These are phyloP conservation scores for Blastocrithidia nonstop DNA, from an alignment of 208 protist species.

Conservation along the genomic window DNA sequence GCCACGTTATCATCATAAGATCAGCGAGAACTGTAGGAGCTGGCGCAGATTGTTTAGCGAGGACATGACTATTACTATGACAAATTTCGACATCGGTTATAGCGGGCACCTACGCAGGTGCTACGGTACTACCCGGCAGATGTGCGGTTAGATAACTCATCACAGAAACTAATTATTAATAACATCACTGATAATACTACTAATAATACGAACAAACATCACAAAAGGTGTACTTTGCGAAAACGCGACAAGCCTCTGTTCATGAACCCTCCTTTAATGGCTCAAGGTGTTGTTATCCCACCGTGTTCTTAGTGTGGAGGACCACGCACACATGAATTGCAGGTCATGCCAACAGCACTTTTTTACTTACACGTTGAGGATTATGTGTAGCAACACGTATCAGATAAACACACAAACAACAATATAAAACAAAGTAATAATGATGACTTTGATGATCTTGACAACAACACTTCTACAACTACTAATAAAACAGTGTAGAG, in stretches of 20 bases:
- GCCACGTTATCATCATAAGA: not conserved
- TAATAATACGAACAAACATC: not conserved
- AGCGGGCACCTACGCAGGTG: conserved; percentile 49
- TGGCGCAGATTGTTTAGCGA: conserved; percentile 25
- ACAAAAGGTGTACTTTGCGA: conserved; percentile 2
- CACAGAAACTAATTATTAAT: too few species aligned
- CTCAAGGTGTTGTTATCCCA: conserved; percentile 10
- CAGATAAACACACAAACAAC: conserved; percentile 12
- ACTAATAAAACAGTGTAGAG: too few species aligned
- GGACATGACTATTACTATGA: conserved; percentile 66
- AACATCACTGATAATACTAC: not conserved
- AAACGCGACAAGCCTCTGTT: conserved; percentile 32
- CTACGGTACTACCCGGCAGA: conserved; percentile 30
- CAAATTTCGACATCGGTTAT: conserved; percentile 47
- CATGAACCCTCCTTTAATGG: conserved; percentile 53
- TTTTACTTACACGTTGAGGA: conserved; percentile 50
- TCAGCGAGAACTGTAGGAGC: conserved; percentile 32
- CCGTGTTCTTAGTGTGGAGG: conserved; percentile 43
- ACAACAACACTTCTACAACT: too few species aligned
- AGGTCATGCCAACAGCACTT: conserved; percentile 64
- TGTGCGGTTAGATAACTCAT: too few species aligned
- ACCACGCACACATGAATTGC: conserved; percentile 50
- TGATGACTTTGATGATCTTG: conserved; percentile 20
- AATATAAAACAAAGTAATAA: not conserved
- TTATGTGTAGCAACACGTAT: too few species aligned